Conservation (phyloP, 1,284 basidiomycete species). For the Pisolithus thermaeus region DNA sequence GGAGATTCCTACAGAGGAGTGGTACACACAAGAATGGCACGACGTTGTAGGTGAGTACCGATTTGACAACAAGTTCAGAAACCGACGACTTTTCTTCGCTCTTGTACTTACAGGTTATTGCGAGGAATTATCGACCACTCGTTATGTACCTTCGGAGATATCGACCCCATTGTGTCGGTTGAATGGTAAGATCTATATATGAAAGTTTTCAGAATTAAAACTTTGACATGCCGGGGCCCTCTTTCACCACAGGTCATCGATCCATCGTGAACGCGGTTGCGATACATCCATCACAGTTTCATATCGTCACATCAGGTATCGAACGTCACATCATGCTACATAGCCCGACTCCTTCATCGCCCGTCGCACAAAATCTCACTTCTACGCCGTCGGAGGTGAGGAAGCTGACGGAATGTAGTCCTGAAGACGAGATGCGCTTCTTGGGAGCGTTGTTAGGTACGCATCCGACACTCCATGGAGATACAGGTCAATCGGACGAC, state of each 20-base stretch:
- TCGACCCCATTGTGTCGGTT: conserved; percentile 51
- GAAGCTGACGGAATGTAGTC: conserved; percentile 27
- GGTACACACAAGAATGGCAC: conserved; percentile 32
- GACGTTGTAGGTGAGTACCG: conserved; percentile 34
- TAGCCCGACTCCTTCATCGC: conserved; percentile 49
- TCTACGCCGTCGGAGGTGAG: conserved; percentile 46
- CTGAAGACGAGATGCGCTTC: conserved; percentile 28
- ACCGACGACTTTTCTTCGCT: conserved; percentile 1
- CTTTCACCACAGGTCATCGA: conserved; percentile 46
- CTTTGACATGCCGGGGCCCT: not conserved
- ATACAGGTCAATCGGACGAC: conserved; percentile 32
- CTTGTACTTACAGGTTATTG: conserved; percentile 40
- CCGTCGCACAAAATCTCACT: conserved; percentile 39
- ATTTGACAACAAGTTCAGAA: not conserved
- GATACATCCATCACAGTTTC: conserved; percentile 65
- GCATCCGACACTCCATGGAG: conserved; percentile 23
- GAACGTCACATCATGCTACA: conserved; percentile 68
- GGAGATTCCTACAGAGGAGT: conserved; percentile 38
- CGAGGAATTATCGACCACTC: conserved; percentile 27
- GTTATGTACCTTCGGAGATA: conserved; percentile 52
- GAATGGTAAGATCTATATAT: conserved; percentile 38
- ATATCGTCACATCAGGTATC: conserved; percentile 64
- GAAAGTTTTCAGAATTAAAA: conserved; percentile 30
- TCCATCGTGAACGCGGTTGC: conserved; percentile 71
- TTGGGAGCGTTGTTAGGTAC: conserved; percentile 29